Evolutionary conservation across 768 basidiomycete genomes (phyloP).

Genomic region (Naganishia kalamii): DNA sequence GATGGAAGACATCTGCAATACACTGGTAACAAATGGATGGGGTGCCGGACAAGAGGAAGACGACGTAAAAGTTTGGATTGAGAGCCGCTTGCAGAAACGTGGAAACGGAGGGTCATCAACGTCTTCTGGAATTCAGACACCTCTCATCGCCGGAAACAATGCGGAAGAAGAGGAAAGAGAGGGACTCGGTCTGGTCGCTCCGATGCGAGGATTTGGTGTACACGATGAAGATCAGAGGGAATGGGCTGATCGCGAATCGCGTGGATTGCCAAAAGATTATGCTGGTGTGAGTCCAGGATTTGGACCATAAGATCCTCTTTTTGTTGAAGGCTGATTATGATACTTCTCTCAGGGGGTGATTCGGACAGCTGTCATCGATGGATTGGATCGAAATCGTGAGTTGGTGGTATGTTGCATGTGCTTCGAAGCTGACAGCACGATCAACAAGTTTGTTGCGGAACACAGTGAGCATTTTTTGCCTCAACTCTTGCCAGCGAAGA

Average conservation of each 20-base stretch:
- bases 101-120: not conserved
- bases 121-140: not conserved
- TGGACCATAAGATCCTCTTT: not conserved
- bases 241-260: conserved; percentile 28
- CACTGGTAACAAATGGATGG: conserved; percentile 26
- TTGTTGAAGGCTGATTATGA: not conserved
- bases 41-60: conserved; percentile 17
- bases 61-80: conserved; percentile 39
- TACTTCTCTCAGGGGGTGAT: conserved; percentile 50
- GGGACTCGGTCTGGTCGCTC: conserved; percentile 16
- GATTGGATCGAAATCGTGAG: conserved; percentile 74
- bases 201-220: not conserved
- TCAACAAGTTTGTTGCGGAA: conserved; percentile 34
- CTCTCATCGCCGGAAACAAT: not conserved
- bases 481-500: not conserved
- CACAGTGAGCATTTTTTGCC: conserved; percentile 26
- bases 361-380: conserved; percentile 75
- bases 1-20: conserved; percentile 38
- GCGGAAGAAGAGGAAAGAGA: conserved; percentile 17
- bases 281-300: conserved; percentile 33
- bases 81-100: conserved; percentile 31
- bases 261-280: conserved; percentile 45
- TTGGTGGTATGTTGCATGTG: not conserved
- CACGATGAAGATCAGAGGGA: conserved; percentile 26
- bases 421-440: not conserved